phyloP scores from a whole-genome alignment of 305 asterid species.

The Fraxinus xanthoxyloides region DNA sequence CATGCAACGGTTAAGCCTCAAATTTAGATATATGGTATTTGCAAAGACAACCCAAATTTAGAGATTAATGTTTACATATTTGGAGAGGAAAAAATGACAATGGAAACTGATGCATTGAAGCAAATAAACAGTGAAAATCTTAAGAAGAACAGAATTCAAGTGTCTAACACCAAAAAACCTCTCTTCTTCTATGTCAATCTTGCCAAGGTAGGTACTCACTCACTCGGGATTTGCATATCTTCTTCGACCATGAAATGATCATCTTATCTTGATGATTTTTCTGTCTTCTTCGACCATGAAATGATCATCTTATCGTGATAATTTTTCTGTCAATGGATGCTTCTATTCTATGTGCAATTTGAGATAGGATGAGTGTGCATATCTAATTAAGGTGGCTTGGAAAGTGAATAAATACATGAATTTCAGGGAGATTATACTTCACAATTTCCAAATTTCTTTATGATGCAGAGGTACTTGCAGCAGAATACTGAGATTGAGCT shows the following conservation, averaged over 20 bases:
- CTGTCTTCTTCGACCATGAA: background rate
- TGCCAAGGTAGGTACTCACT: slow-evolving; percentile 49
- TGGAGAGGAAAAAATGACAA: slow-evolving; percentile 36
- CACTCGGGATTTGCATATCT: background rate
- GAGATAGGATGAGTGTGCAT: background rate
- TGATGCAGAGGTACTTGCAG: slow-evolving; percentile 76
- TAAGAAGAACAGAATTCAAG: slow-evolving; percentile 76
- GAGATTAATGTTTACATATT: background rate
- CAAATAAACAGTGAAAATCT: slow-evolving; percentile 25
- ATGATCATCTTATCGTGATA: background rate
- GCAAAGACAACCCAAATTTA: background rate
- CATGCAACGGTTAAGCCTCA: background rate
- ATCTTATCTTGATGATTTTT: too few species aligned
- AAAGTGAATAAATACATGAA: background rate
- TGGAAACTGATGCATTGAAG: slow-evolving; percentile 30
- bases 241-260: background rate
- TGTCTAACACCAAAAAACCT: slow-evolving; percentile 82
- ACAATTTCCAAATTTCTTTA: background rate
- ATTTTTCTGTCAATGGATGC: background rate
- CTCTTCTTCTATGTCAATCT: slow-evolving; percentile 82
- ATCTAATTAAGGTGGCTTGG: background rate
- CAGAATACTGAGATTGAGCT: slow-evolving; percentile 84
- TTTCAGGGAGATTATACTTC: background rate
- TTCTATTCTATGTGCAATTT: background rate
- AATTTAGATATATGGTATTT: slow-evolving; percentile 2